These are phyloP conservation scores for Nepenthes gracilis DNA, from an alignment of 148 eudicot genomes.

Conservation along the genomic window DNA sequence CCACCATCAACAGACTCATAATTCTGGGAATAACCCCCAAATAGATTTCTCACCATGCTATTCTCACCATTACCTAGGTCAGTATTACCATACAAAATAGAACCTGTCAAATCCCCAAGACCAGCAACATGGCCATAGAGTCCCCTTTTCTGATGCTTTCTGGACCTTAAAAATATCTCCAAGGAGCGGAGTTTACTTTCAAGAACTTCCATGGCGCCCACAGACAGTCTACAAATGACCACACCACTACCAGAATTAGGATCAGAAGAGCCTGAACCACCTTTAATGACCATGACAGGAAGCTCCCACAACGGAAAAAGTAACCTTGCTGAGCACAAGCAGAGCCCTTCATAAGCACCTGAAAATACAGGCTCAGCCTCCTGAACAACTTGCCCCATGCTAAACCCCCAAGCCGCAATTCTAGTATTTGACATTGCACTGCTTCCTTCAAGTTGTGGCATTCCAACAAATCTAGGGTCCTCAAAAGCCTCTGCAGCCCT, in stretches of 20 bases:
- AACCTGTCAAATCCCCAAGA: constrained; percentile 86
- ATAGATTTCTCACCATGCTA: constrained; percentile 57
- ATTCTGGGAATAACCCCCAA: constrained; percentile 60
- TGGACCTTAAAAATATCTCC: constrained; percentile 72
- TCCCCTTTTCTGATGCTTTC: constrained; percentile 91
- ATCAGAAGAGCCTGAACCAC: constrained; percentile 40
- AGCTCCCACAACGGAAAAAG: constrained; percentile 96
- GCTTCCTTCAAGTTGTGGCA: constrained; percentile 90
- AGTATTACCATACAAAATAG: constrained; percentile 64
- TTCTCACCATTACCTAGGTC: constrained; percentile 59
- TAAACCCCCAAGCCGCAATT: constrained; percentile 82
- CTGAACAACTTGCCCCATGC: constrained; percentile 99
- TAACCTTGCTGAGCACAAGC: constrained; percentile 87
- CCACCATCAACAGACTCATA: constrained; percentile 47
- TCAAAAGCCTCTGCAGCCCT: constrained; percentile 97
- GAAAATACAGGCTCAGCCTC: constrained; percentile 96
- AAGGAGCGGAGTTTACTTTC: constrained; percentile 85
- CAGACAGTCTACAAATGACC: constrained; percentile 67
- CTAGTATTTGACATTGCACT: constrained; percentile 71
- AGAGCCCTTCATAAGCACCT: constrained; percentile 94
- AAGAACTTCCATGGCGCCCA: constrained; percentile 72
- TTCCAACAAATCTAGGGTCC: constrained; percentile 92
- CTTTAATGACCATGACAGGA: constrained; percentile 53
- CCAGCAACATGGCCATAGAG: constrained; percentile 90
- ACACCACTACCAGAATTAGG: constrained; percentile 31